A percentile compares a stretch with the other conserved stretches of the same genome.
phyloP scores from a whole-genome alignment of 2,329 filamentous ascomycete species.

The Aspergillus oerlinghausenensis region DNA sequence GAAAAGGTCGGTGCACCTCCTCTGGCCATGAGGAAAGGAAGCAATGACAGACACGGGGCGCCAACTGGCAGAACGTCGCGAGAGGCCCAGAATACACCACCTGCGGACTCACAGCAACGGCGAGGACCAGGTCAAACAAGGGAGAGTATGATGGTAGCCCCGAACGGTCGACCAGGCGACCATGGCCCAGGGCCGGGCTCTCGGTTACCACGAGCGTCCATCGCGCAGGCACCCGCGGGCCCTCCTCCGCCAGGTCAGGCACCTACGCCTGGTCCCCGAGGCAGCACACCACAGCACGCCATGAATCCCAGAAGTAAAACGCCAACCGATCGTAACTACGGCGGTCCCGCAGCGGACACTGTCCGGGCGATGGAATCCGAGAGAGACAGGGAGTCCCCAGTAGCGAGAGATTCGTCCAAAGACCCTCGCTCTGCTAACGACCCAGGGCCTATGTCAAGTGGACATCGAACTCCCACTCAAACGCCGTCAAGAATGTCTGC shows the following conservation, averaged over 20 bases:
- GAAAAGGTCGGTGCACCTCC: constrained; percentile 34
- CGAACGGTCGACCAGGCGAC: constrained; percentile 24
- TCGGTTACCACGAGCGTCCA: constrained; percentile 56
- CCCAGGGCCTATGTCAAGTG: constrained; percentile 50
- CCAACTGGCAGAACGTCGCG: constrained; percentile 40
- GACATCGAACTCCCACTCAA: constrained; percentile 61
- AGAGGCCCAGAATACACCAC: constrained; percentile 37
- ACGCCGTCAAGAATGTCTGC: constrained; percentile 38
- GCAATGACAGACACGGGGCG: constrained; percentile 40
- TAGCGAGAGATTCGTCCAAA: constrained; percentile 39
- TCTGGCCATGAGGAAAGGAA: constrained; percentile 39
- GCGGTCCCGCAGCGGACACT: constrained; percentile 40
- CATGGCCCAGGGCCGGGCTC: constrained; percentile 45
- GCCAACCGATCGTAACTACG: constrained; percentile 46
- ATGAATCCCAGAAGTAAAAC: constrained; percentile 45
- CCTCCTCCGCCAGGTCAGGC: constrained; percentile 62
- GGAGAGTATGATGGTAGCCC: constrained; percentile 37
- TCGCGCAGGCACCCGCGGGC: constrained; percentile 56
- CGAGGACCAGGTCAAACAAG: constrained; percentile 39
- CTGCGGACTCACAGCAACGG: constrained; percentile 29
- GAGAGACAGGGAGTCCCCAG: constrained; percentile 45
- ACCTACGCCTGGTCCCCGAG: constrained; percentile 54
- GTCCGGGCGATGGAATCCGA: constrained; percentile 43
- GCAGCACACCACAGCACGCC: constrained; percentile 34
- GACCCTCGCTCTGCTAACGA: constrained; percentile 41